phyloP scores from a whole-genome alignment of 352 stramenopile species.

The Globisporangium parvum region DNA sequence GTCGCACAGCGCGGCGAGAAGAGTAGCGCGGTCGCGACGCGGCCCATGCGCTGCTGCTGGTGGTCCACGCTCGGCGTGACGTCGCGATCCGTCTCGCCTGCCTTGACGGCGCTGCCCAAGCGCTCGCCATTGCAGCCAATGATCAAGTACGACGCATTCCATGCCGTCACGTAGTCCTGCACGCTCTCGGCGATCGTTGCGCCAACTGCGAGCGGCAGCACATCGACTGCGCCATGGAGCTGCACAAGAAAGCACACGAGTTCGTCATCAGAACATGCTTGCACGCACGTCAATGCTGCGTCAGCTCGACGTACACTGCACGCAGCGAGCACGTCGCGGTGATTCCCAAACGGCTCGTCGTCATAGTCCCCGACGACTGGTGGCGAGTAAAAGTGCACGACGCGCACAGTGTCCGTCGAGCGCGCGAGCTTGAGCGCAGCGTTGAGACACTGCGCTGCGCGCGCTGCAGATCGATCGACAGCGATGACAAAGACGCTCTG shows the following conservation, averaged over 20 bases:
- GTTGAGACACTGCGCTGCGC: conserved; percentile 29
- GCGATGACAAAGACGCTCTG: conserved; percentile 54
- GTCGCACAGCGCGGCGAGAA: conserved; percentile 47
- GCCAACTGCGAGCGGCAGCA: conserved; percentile 29
- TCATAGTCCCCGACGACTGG: conserved; percentile 34
- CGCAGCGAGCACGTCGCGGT: conserved; percentile 22
- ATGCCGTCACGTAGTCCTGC: conserved; percentile 34
- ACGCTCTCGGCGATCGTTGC: conserved; percentile 45
- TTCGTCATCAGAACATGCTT: neutral
- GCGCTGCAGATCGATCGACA: conserved; percentile 25
- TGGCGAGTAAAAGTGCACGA: conserved; percentile 62
- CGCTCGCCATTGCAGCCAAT: conserved; percentile 27
- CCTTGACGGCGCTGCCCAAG: no score
- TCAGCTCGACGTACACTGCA: conserved; percentile 2
- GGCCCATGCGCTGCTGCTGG: conserved; percentile 3
- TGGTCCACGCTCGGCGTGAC: neutral
- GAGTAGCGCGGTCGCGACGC: conserved; percentile 37
- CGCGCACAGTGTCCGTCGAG: conserved; percentile 27
- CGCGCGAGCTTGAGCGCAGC: conserved; percentile 54
- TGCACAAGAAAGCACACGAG: conserved; percentile 1
- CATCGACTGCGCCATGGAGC: conserved; percentile 30
- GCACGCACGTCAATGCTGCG: no score
- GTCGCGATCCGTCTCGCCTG: no score
- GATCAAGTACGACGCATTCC: conserved; percentile 42
- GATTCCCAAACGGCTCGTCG: conserved; percentile 25